These are phyloP conservation scores for Sonneratia alba DNA, from an alignment of 345 rosid genomes.

Conservation along the genomic window DNA sequence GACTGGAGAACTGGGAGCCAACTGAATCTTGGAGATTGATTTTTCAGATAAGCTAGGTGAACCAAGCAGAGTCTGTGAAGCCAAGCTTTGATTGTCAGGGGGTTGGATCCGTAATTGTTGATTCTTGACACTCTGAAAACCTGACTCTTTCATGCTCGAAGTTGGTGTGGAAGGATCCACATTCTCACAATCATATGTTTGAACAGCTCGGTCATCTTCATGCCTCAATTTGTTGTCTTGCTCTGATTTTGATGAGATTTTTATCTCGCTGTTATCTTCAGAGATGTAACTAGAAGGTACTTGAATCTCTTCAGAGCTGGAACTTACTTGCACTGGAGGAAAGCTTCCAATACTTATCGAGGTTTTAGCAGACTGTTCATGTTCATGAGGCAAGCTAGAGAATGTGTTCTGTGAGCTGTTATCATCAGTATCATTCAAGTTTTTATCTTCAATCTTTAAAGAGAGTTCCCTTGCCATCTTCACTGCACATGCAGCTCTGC, in stretches of 20 bases:
- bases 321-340: constrained; percentile 74
- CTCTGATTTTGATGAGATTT: constrained; percentile 25
- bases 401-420: constrained; percentile 69
- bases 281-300: constrained; percentile 28
- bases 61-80: constrained; percentile 42
- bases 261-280: constrained; percentile 41
- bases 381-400: constrained; percentile 82
- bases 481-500: constrained; percentile 88
- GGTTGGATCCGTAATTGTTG: constrained; percentile 29
- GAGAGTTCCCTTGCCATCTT: constrained; percentile 77
- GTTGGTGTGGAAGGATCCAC: constrained; percentile 41
- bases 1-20: constrained; percentile 54
- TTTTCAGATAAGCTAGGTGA: constrained; percentile 83
- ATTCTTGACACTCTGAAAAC: constrained; percentile 28
- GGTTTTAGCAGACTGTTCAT: constrained; percentile 68
- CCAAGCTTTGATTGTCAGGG: constrained; percentile 59
- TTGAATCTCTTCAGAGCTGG: constrained; percentile 70
- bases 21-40: constrained; percentile 50
- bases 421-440: constrained; percentile 69
- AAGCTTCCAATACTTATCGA: constrained; percentile 86
- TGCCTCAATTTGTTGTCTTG: constrained; percentile 42
- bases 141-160: constrained; percentile 47
- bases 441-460: constrained; percentile 66
- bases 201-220: constrained; percentile 38
- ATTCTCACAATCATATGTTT: constrained; percentile 31